Evolutionary conservation across 2,329 filamentous ascomycete genomes (phyloP).

Genomic region (Fusarium sp.): DNA sequence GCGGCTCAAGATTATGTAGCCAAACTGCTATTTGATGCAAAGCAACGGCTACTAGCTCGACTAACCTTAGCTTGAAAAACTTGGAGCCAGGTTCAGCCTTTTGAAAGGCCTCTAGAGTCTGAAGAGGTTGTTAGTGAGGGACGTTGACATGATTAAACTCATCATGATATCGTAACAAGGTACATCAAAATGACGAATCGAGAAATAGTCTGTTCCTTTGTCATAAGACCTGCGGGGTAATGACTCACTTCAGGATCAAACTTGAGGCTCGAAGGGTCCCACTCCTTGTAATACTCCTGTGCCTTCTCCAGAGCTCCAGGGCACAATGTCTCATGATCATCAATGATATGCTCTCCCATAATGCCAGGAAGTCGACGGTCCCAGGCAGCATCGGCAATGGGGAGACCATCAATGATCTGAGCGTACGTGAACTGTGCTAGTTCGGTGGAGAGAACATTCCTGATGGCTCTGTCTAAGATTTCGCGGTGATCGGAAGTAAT

Average conservation of each 20-base stretch:
- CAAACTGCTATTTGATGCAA: constrained; percentile 19
- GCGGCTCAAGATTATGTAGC: constrained; percentile 11
- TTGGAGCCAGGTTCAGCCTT: neutral
- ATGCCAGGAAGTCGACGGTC: constrained; percentile 20
- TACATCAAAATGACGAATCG: too few relatives aligned
- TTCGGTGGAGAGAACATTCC: constrained; percentile 5
- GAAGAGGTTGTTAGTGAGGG: rapidly evolving
- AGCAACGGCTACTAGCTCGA: constrained; percentile 9
- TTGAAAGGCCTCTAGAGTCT: neutral
- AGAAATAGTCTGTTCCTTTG: too few relatives aligned
- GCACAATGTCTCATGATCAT: constrained; percentile 24
- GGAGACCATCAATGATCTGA: constrained; percentile 34
- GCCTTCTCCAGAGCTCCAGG: constrained; percentile 4
- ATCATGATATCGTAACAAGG: neutral
- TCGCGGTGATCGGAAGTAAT: neutral
- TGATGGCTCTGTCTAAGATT: neutral
- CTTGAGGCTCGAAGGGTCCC: constrained; percentile 8
- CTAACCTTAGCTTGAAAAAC: neutral
- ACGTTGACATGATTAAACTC: rapidly evolving
- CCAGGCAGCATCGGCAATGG: constrained; percentile 15
- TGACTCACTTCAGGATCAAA: constrained; percentile 19
- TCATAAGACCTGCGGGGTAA: rapidly evolving
- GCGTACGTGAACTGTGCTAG: constrained; percentile 26
- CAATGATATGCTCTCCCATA: constrained; percentile 27
- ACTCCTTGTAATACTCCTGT: neutral